These are phyloP conservation scores for Penicillium turbatum DNA, from an alignment of 495 filamentous ascomycete species.

Conservation along the genomic window DNA sequence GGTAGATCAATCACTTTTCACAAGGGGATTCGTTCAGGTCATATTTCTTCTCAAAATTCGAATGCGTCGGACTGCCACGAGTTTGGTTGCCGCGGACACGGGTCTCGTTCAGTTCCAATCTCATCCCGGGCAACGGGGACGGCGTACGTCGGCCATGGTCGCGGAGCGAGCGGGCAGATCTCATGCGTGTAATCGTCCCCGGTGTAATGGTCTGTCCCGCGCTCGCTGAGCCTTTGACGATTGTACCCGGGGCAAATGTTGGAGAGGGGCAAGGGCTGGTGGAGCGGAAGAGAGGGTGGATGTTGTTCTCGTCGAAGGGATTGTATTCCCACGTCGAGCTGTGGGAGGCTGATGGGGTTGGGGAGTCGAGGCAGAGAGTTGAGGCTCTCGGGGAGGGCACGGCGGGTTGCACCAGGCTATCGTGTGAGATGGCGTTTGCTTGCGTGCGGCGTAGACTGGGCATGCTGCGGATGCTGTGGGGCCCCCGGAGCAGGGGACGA, in stretches of 20 bases:
- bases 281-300: slow-evolving; percentile 80
- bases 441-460: slow-evolving; percentile 20
- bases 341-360: slow-evolving; percentile 7
- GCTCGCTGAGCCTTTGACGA: slow-evolving; percentile 65
- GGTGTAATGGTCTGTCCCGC: slow-evolving; percentile 64
- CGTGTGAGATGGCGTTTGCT: slow-evolving; percentile 26
- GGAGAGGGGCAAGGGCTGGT: slow-evolving; percentile 69
- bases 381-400: slow-evolving; percentile 17
- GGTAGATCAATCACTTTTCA: slow-evolving; percentile 17
- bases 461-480: slow-evolving; percentile 21
- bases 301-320: slow-evolving; percentile 59
- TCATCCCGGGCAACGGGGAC: slow-evolving; percentile 22
- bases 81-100: slow-evolving; percentile 6
- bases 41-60: slow-evolving; percentile 29
- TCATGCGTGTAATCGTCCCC: slow-evolving; percentile 57
- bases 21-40: slow-evolving; percentile 31
- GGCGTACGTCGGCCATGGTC: slow-evolving; percentile 21
- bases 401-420: slow-evolving; percentile 23
- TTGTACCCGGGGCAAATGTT: slow-evolving; percentile 60
- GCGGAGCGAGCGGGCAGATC: slow-evolving; percentile 58
- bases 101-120: neutral
- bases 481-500: slow-evolving; percentile 11
- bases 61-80: slow-evolving; percentile 18
- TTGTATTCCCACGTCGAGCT: slow-evolving; percentile 15
- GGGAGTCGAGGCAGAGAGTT: slow-evolving; percentile 18